A percentile compares a stretch with the other conserved stretches of the same genome.
These are phyloP conservation scores for Scleroderma citrinum DNA, from an alignment of 768 basidiomycete genomes.

Conservation along the genomic window DNA sequence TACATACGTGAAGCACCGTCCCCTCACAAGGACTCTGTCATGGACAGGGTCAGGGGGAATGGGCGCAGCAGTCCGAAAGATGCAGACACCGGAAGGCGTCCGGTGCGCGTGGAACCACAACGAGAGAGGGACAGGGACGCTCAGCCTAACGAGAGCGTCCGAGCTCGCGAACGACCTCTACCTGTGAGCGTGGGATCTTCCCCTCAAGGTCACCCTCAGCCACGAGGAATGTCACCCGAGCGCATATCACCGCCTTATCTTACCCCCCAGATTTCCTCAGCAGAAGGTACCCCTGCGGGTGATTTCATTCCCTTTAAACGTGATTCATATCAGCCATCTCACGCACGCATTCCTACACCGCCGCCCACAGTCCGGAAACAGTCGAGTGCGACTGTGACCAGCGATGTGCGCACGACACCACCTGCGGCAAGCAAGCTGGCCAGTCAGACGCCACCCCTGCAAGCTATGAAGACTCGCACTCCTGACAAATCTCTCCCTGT, in stretches of 20 bases:
- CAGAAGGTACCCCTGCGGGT: conserved; percentile 32
- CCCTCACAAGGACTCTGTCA: conserved; percentile 43
- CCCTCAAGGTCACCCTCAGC: conserved; percentile 36
- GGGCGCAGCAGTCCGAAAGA: conserved; percentile 56
- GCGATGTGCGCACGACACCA: conserved; percentile 28
- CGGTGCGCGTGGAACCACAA: conserved; percentile 28
- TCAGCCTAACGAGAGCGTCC: conserved; percentile 22
- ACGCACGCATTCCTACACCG: conserved; percentile 25
- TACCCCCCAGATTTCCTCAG: conserved; percentile 42
- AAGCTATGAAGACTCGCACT: conserved; percentile 47
- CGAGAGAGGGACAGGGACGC: conserved; percentile 41
- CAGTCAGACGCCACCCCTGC: conserved; percentile 52
- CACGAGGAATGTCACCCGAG: conserved; percentile 47
- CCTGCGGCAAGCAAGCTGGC: conserved; percentile 34
- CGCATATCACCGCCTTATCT: conserved; percentile 46
- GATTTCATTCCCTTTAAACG: conserved; percentile 43
- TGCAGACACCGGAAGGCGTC: conserved; percentile 29
- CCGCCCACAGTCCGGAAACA: conserved; percentile 23
- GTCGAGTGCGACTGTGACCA: conserved; percentile 12
- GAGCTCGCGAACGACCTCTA: conserved; percentile 22
- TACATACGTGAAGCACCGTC: conserved; percentile 34
- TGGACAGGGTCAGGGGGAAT: conserved; percentile 48
- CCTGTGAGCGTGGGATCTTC: conserved; percentile 32
- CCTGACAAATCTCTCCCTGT: conserved; percentile 72
- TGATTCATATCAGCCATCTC: conserved; percentile 34